phyloP scores from a whole-genome alignment of 192 early-diverging fungal genomes.

The Mortierella antarctica region DNA sequence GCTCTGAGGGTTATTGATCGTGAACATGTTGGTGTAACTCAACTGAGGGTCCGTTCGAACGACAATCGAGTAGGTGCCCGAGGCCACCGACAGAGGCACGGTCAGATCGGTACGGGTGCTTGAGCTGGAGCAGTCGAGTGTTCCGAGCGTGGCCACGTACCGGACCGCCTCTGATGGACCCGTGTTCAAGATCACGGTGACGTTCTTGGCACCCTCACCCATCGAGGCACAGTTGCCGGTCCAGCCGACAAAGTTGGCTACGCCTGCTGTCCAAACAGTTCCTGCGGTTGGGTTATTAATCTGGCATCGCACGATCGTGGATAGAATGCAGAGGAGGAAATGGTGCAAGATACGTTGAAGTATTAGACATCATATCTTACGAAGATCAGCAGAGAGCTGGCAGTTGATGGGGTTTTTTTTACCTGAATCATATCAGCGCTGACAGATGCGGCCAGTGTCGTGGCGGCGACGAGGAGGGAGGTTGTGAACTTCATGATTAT shows the following conservation, averaged over 20 bases:
- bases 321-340: neutral
- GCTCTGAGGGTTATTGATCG: slow-evolving; percentile 42
- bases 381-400: neutral
- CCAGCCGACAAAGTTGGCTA: slow-evolving; percentile 54
- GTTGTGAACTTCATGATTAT: slow-evolving; percentile 44
- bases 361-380: neutral
- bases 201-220: slow-evolving; percentile 41
- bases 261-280: slow-evolving; percentile 46
- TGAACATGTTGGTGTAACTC: slow-evolving; percentile 55
- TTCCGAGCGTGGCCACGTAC: slow-evolving; percentile 47
- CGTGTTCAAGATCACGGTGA: slow-evolving; percentile 48
- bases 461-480: slow-evolving; percentile 23
- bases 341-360: neutral
- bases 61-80: slow-evolving; percentile 47
- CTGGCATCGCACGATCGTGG: neutral
- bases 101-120: slow-evolving; percentile 49
- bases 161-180: slow-evolving; percentile 47
- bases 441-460: slow-evolving; percentile 30
- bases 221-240: slow-evolving; percentile 51
- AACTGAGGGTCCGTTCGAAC: slow-evolving; percentile 43
- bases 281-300: slow-evolving; percentile 50
- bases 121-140: slow-evolving; percentile 36
- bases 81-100: slow-evolving; percentile 23
- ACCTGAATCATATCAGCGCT: slow-evolving; percentile 52
- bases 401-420: too few species aligned